These are phyloP conservation scores for Talaromyces sp. DNA, from an alignment of 2,329 filamentous ascomycete species.

Conservation along the genomic window DNA sequence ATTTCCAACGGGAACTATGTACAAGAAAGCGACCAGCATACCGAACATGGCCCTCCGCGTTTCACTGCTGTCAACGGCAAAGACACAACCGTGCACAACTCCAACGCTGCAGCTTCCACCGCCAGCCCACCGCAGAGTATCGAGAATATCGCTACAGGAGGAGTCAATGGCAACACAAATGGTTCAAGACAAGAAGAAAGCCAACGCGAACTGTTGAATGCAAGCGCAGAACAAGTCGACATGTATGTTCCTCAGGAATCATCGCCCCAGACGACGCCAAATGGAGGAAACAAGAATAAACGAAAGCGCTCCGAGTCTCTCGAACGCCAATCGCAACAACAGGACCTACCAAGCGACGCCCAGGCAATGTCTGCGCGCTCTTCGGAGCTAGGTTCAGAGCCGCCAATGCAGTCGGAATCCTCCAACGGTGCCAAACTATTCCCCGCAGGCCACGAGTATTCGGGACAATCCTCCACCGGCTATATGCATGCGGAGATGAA, in stretches of 20 bases:
- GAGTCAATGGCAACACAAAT: constrained; percentile 20
- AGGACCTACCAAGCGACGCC: constrained; percentile 32
- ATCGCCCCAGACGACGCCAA: constrained; percentile 22
- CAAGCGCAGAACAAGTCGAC: constrained; percentile 25
- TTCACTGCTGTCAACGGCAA: constrained; percentile 48
- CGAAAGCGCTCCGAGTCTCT: constrained; percentile 66
- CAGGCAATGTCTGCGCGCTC: constrained; percentile 38
- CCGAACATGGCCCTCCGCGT: constrained; percentile 43
- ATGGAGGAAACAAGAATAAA: constrained; percentile 51
- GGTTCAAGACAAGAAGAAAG: constrained; percentile 38
- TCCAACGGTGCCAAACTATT: constrained; percentile 23
- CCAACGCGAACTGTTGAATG: constrained; percentile 50
- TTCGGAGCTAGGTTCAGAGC: constrained; percentile 33
- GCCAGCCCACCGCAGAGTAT: constrained; percentile 19
- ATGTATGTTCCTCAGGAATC: constrained; percentile 24
- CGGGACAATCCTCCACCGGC: constrained; percentile 22
- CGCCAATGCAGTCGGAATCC: constrained; percentile 22
- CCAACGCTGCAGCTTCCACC: constrained; percentile 14
- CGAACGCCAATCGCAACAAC: constrained; percentile 42
- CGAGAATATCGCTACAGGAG: constrained; percentile 22
- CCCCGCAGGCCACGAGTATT: constrained; percentile 23
- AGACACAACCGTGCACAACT: constrained; percentile 22
- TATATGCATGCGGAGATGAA: constrained; percentile 29
- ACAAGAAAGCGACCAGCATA: constrained; percentile 33
- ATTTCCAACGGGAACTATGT: constrained; percentile 33